Evolutionary conservation across 2,329 filamentous ascomycete species (phyloP), one percentile per base, ranked within the genome.

Genomic region (Beauveria bassiana): DNA sequence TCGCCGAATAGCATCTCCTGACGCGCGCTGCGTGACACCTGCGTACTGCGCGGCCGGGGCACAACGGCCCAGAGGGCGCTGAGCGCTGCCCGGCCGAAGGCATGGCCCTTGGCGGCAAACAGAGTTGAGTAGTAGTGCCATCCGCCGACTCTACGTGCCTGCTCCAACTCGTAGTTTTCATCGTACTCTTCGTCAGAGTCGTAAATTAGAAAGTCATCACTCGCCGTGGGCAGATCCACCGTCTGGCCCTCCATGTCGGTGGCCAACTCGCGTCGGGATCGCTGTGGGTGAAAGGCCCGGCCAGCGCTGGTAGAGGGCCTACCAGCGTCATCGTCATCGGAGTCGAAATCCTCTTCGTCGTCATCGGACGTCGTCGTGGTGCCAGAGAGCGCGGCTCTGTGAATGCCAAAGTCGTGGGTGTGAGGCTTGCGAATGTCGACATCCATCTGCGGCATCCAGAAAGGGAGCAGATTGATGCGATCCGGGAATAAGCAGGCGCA

Each of bases 391-490:
- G 85, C 86, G 0, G 89, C 86, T 40, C 93, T 83, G 69, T 90
- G 88, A 68, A 99, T 97, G 61, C 95, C 95, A 71, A 98, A 98
- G 67, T 89, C 86, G 69, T 95, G 91, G 4, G 86, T 91, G 34
- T 86, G 84, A 1, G 95, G 92, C 75, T 99, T 99, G 67, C 93
- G 90, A 69, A 99, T 99, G 70, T 99, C 95, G 26, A 96, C 86
- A 67, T 96, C 88, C 95, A 99, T 99, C 76, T 99, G 95, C 1
- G 95, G 95, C 80, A 93, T 90, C 95, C 95, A 99, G 79, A 91
- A 99, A 0, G 95, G 95, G 6, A 99, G 80, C 14, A 99, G 81
- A 53, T 97, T 81, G 74, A 99, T 99, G 61, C 89, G 86, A 50
- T 87, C 83, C 0, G 93, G 93, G 73, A 97, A 96, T 51, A 99